phyloP scores from a whole-genome alignment of 352 stramenopile species.

The Phytopythium cucurbitacearum region DNA sequence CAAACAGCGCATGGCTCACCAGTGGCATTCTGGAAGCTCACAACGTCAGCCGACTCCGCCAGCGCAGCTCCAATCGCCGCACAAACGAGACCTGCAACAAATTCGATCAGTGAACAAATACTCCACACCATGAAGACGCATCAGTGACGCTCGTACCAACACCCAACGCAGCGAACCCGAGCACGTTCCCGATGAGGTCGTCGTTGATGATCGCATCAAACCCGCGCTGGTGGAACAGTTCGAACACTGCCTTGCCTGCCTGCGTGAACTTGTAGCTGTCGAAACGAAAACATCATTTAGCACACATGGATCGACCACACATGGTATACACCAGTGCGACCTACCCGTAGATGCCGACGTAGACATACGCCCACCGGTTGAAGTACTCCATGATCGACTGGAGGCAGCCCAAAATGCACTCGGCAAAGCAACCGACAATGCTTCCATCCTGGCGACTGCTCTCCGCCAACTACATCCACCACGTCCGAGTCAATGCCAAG shows the following conservation, averaged over 20 bases:
- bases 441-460: constrained; percentile 68
- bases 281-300: constrained; percentile 5
- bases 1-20: constrained; percentile 13
- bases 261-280: constrained; percentile 92
- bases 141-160: constrained; percentile 46
- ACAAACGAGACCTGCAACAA: constrained; percentile 61
- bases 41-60: constrained; percentile 39
- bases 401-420: constrained; percentile 81
- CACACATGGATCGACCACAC: background rate
- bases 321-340: background rate
- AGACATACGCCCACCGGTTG: constrained; percentile 94
- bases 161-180: constrained; percentile 88
- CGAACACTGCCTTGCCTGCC: constrained; percentile 89
- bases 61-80: constrained; percentile 50
- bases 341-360: constrained; percentile 88
- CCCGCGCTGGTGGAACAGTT: constrained; percentile 91
- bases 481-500: background rate
- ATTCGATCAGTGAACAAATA: background rate
- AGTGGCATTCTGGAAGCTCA: constrained; percentile 69
- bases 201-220: constrained; percentile 97
- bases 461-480: constrained; percentile 47
- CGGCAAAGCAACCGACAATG: constrained; percentile 66
- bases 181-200: constrained; percentile 90
- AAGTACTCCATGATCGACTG: constrained; percentile 90
- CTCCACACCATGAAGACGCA: background rate